phyloP scores from a whole-genome alignment of 306 rosid genomes.

The Fragaria iinumae region DNA sequence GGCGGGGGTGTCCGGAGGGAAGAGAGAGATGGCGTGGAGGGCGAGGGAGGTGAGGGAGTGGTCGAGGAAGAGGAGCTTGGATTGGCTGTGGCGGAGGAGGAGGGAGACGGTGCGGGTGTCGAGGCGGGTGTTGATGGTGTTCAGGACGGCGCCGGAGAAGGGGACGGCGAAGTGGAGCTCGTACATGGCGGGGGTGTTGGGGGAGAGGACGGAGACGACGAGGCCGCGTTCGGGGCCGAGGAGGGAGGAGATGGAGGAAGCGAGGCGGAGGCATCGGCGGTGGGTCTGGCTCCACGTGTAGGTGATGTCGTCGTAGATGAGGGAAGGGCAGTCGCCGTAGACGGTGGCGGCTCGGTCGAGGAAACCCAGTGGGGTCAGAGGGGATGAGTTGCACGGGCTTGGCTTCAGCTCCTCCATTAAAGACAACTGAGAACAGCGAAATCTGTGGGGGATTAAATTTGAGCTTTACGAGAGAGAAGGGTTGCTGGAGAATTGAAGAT shows the following conservation, averaged over 20 bases:
- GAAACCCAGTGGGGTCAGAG: constrained; percentile 52
- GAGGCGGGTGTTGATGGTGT: constrained; percentile 57
- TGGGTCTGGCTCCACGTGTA: constrained; percentile 62
- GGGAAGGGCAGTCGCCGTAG: constrained; percentile 43
- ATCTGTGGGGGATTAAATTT: too few species aligned
- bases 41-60: constrained; percentile 18
- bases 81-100: constrained; percentile 58
- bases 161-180: constrained; percentile 80
- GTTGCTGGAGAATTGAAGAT: too few species aligned
- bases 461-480: too few species aligned
- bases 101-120: constrained; percentile 50
- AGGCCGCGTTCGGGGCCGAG: constrained; percentile 28
- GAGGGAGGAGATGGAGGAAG: constrained; percentile 48
- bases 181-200: constrained; percentile 66
- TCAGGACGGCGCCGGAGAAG: constrained; percentile 59
- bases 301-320: constrained; percentile 29
- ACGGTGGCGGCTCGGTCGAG: constrained; percentile 49
- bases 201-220: constrained; percentile 60
- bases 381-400: constrained; percentile 43
- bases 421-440: too few species aligned
- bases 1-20: constrained; percentile 21
- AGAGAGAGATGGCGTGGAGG: constrained; percentile 32
- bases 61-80: constrained; percentile 64
- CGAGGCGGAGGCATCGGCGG: constrained; percentile 58
- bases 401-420: constrained; percentile 30